Evolutionary conservation across 805 yeast species (phyloP).

Genomic region (Wickerhamomyces bisporus): DNA sequence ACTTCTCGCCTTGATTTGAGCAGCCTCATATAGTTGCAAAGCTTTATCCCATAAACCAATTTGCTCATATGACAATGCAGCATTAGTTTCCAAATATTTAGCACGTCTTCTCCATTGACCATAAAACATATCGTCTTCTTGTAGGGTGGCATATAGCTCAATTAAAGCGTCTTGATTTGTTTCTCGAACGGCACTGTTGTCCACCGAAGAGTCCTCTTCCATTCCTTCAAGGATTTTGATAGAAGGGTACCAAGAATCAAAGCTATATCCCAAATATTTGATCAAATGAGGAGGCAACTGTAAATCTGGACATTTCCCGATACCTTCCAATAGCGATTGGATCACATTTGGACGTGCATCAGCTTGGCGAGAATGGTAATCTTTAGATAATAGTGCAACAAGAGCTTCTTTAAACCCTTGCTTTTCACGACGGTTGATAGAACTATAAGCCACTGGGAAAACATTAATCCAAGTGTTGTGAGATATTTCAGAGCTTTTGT

Average conservation of each 20-base stretch:
- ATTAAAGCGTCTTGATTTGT: slow-evolving; percentile 86
- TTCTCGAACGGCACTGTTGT: slow-evolving; percentile 71
- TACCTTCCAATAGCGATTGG: slow-evolving; percentile 76
- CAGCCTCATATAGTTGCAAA: slow-evolving; percentile 87
- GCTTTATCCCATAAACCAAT: slow-evolving; percentile 94
- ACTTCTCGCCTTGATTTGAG: slow-evolving; percentile 93
- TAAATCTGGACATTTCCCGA: slow-evolving; percentile 63
- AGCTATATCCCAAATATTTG: slow-evolving; percentile 81
- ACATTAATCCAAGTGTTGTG: slow-evolving; percentile 78
- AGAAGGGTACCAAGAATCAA: slow-evolving; percentile 88
- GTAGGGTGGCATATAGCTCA: slow-evolving; percentile 81
- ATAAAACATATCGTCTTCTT: slow-evolving; percentile 95
- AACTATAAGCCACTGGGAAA: slow-evolving; percentile 74
- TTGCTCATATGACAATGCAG: slow-evolving; percentile 92
- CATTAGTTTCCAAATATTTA: slow-evolving; percentile 86
- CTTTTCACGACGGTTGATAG: slow-evolving; percentile 74
- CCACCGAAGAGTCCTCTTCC: slow-evolving; percentile 50
- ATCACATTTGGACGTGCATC: slow-evolving; percentile 84
- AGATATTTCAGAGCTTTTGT: slow-evolving; percentile 73
- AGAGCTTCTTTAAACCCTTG: slow-evolving; percentile 80
- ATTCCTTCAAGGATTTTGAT: slow-evolving; percentile 78
- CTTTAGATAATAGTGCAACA: slow-evolving; percentile 77
- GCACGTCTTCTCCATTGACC: slow-evolving; percentile 98
- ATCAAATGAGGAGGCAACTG: slow-evolving; percentile 93
- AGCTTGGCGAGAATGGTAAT: slow-evolving; percentile 87